These are phyloP conservation scores for Candida berthetii DNA, from an alignment of 805 yeast species.

Conservation along the genomic window DNA sequence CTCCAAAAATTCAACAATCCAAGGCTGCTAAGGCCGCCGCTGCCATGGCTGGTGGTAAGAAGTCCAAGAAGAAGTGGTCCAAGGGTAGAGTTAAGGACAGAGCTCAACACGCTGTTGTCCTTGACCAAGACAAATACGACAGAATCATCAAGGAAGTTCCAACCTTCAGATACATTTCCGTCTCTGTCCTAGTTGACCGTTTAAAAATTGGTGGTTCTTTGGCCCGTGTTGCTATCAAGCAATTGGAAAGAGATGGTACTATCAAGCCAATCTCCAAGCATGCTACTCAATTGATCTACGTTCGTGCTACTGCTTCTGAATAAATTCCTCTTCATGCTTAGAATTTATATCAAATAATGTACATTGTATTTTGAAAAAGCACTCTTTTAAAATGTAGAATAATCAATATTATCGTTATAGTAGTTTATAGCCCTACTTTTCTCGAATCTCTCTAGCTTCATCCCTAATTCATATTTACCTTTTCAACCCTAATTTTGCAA, in stretches of 20 bases:
- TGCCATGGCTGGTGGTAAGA: slow-evolving; percentile 99
- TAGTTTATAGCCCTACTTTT: no score
- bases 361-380: background rate
- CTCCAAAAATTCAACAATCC: slow-evolving; percentile 98
- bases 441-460: no score
- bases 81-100: slow-evolving; percentile 99
- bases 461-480: no score
- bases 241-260: slow-evolving; percentile 91
- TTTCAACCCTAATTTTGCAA: background rate
- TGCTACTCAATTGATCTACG: slow-evolving; percentile 96
- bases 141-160: slow-evolving; percentile 99
- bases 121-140: slow-evolving; percentile 99
- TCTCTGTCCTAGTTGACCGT: slow-evolving; percentile 98
- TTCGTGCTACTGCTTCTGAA: slow-evolving; percentile 67
- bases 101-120: slow-evolving; percentile 96
- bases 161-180: slow-evolving; percentile 97
- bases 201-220: slow-evolving; percentile 98
- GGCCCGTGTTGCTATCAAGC: slow-evolving; percentile 97
- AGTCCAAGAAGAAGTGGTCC: slow-evolving; percentile 99
- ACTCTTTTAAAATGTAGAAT: background rate
- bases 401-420: background rate
- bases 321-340: slow-evolving; percentile 26
- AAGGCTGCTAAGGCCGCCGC: slow-evolving; percentile 99
- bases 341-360: slow-evolving; percentile 9
- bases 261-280: slow-evolving; percentile 92